These are phyloP conservation scores for Candida sp. DNA, from an alignment of 1,139 yeast genomes.

Conservation along the genomic window DNA sequence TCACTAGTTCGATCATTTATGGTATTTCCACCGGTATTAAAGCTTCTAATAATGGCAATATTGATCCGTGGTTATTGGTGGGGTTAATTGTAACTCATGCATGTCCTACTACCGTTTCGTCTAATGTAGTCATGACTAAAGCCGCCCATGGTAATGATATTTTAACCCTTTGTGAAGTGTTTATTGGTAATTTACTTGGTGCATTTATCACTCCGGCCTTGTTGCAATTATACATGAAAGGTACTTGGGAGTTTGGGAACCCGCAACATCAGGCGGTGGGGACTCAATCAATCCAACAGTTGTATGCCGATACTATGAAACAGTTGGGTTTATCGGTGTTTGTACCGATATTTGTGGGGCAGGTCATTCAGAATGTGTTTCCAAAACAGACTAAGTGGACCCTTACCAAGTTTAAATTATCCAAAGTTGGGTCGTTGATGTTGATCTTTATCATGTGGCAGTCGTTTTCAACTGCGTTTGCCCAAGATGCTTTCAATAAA, in stretches of 20 bases:
- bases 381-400: conserved; percentile 65
- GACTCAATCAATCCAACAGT: conserved; percentile 40
- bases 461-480: conserved; percentile 86
- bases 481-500: conserved; percentile 71
- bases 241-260: conserved; percentile 76
- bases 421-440: conserved; percentile 76
- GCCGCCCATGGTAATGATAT: conserved; percentile 79
- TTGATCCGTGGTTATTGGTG: conserved; percentile 71
- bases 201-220: conserved; percentile 87
- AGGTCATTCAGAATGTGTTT: conserved; percentile 65
- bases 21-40: conserved; percentile 72
- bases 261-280: conserved; percentile 56
- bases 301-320: conserved; percentile 76
- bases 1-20: conserved; percentile 72
- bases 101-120: conserved; percentile 89
- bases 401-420: conserved; percentile 54
- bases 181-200: conserved; percentile 79
- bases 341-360: conserved; percentile 87
- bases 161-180: conserved; percentile 78
- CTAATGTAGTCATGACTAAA: conserved; percentile 90
- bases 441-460: conserved; percentile 76
- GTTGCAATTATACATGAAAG: conserved; percentile 62
- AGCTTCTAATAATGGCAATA: conserved; percentile 51
- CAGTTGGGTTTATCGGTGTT: conserved; percentile 83
- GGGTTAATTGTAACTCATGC: conserved; percentile 82